phyloP scores from a whole-genome alignment of 2,329 filamentous ascomycete genomes.

The Colletotrichum limetticola region DNA sequence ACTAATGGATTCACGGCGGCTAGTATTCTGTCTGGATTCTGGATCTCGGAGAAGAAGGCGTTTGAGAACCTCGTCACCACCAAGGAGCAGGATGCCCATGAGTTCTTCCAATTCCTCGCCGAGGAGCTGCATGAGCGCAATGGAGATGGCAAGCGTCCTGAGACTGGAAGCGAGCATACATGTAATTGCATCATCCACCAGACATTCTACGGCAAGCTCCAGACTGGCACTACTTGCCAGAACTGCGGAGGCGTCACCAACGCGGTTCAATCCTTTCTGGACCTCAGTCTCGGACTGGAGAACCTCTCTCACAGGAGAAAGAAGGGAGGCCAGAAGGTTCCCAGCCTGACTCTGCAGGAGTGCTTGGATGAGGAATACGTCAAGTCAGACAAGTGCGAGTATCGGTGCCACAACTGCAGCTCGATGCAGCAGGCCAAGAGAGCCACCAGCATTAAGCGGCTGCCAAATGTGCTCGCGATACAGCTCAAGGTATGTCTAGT shows the following conservation, averaged over 20 bases:
- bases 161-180: constrained; percentile 67
- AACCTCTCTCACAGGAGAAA: constrained; percentile 75
- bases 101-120: constrained; percentile 95
- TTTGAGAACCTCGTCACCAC: constrained; percentile 86
- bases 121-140: constrained; percentile 91
- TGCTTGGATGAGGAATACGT: constrained; percentile 91
- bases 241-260: constrained; percentile 86
- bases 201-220: constrained; percentile 92
- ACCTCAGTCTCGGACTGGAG: constrained; percentile 89
- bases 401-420: constrained; percentile 85
- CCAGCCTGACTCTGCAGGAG: constrained; percentile 69
- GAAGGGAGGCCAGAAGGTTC: constrained; percentile 60
- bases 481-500: constrained; percentile 79
- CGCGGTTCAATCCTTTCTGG: constrained; percentile 88
- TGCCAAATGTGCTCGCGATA: constrained; percentile 91
- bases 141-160: constrained; percentile 73
- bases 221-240: constrained; percentile 90
- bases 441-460: constrained; percentile 82
- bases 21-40: constrained; percentile 88
- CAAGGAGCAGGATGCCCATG: constrained; percentile 95
- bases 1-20: constrained; percentile 92
- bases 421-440: constrained; percentile 83
- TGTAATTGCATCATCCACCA: constrained; percentile 95
- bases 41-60: constrained; percentile 82
- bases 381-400: constrained; percentile 87